Base-by-base conservation (phyloP, 2,329 filamentous ascomycete genomes). In the Raffaelea ambrosiae region DNA sequence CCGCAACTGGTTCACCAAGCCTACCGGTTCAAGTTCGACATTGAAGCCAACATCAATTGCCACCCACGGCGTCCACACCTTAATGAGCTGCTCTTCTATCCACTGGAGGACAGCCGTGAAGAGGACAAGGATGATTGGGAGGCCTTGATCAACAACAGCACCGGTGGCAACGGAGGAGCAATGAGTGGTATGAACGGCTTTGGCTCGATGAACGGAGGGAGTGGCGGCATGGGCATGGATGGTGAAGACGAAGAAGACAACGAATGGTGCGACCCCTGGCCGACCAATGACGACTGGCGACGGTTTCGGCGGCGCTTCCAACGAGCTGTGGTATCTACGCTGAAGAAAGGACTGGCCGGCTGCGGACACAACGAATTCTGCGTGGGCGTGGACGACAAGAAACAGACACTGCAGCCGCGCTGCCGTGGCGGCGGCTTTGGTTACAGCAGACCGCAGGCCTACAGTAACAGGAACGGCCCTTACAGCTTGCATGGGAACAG, bases 21-120 rank as follows among this genome's bases (percentile, higher is more conserved):
- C 3, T 71, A 71, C 55, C 65, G 69, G 48, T 71, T 67, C 60
- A 69, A 68, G 53, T 71, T 70, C 52, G 69, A 72, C 57, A 66
- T 71, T 46, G 69, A 71, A 48, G 63, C 64, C 50, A 69, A 68
- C 57, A 66, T 71, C 56, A 70, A 70, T 56, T 61, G 66, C 49
- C 65, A 64, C 47, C 61, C 66, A 4, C 63, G 67, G 13, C 63
- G 67, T 3, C 69, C 69, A 7, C 67, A 70, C 47, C 60, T 65
- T 45, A 68, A 69, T 54, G 61, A 65, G 52, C 56, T 69, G 42
- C 54, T 63, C 5, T 64, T 63, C 53, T 68, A 68, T 55, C 63
- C 64, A 19, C 57, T 66, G 2, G 54, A 57, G 3, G 22, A 47
- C 13, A 5, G 3, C 7, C 18, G 35, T n/a, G 18, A 16, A 38